Evolutionary conservation across 2,329 filamentous ascomycete genomes (phyloP).

Genomic region (Epichloe typhina): DNA sequence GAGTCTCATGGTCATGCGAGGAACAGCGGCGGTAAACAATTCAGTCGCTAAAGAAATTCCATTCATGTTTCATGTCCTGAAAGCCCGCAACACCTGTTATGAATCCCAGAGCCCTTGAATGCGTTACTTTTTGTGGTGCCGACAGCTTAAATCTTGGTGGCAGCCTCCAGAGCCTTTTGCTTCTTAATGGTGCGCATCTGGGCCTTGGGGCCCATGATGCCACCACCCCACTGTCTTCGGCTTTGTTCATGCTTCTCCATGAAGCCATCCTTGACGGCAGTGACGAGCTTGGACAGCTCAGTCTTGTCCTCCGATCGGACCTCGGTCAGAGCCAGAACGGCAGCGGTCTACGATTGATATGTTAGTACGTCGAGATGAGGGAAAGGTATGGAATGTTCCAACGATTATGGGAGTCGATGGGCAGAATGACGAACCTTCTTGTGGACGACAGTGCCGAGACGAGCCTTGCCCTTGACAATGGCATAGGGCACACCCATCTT

Average conservation of each 20-base stretch:
- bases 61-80: constrained; percentile 29
- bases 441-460: constrained; percentile 97
- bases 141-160: constrained; percentile 84
- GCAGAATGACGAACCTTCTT: constrained; percentile 62
- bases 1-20: constrained; percentile 2
- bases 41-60: constrained; percentile 23
- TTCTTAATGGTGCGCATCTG: constrained; percentile 66
- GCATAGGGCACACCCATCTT: constrained; percentile 99
- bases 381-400: neutral
- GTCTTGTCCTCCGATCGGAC: constrained; percentile 96
- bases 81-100: constrained; percentile 26
- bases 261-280: constrained; percentile 96
- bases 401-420: no score
- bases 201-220: constrained; percentile 97
- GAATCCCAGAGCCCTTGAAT: constrained; percentile 25
- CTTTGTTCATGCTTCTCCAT: constrained; percentile 86
- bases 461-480: constrained; percentile 99
- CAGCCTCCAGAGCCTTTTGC: constrained; percentile 83
- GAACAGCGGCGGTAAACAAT: constrained; percentile 9
- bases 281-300: constrained; percentile 93
- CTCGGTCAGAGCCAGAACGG: constrained; percentile 90
- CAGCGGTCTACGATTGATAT: constrained; percentile 57
- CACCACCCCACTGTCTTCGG: constrained; percentile 95
- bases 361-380: neutral
- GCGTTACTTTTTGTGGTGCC: constrained; percentile 23